Conservation (phyloP, 192 early-diverging fungal species). For the Gaertneriomyces semiglobifer region DNA sequence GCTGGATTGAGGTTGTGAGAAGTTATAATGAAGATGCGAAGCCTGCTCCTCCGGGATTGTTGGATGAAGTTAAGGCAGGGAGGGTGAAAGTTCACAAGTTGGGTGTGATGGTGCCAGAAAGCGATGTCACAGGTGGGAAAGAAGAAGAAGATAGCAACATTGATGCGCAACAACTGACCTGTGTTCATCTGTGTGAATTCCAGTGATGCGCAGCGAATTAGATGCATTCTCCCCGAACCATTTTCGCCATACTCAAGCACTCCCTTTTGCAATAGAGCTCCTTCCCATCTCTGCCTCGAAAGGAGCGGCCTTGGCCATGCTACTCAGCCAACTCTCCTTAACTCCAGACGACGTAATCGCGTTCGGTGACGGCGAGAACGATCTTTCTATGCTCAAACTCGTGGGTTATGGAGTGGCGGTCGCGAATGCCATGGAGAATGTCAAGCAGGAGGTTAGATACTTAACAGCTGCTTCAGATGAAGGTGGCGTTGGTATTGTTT, state of each 20-base stretch:
- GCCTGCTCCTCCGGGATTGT: slow-evolving; percentile 6
- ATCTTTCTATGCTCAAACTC: slow-evolving; percentile 12
- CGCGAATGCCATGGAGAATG: slow-evolving; percentile 14
- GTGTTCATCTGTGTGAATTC: background rate
- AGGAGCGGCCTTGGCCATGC: background rate
- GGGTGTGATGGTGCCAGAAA: background rate
- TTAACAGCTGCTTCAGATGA: slow-evolving; percentile 11
- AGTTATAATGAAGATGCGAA: slow-evolving; percentile 14
- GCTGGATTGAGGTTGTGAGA: slow-evolving; percentile 15
- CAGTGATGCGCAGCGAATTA: background rate
- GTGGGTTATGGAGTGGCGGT: slow-evolving; percentile 17
- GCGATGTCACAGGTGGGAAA: slow-evolving; percentile 6
- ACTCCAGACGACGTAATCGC: slow-evolving; percentile 18
- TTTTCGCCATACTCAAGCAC: slow-evolving; percentile 14
- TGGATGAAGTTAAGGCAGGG: slow-evolving; percentile 9
- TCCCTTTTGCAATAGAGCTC: slow-evolving; percentile 20
- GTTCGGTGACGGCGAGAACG: slow-evolving; percentile 28
- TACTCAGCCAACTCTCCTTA: background rate
- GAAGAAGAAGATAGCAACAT: no score
- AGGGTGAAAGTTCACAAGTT: slow-evolving; percentile 14
- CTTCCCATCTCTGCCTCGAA: slow-evolving; percentile 9
- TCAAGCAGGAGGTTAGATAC: slow-evolving; percentile 2
- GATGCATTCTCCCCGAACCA: background rate
- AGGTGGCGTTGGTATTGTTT: slow-evolving; percentile 10
- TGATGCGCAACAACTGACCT: no score